These are phyloP conservation scores for Umbelopsis sp. DNA, from an alignment of 371 early-diverging fungal genomes.

Conservation along the genomic window DNA sequence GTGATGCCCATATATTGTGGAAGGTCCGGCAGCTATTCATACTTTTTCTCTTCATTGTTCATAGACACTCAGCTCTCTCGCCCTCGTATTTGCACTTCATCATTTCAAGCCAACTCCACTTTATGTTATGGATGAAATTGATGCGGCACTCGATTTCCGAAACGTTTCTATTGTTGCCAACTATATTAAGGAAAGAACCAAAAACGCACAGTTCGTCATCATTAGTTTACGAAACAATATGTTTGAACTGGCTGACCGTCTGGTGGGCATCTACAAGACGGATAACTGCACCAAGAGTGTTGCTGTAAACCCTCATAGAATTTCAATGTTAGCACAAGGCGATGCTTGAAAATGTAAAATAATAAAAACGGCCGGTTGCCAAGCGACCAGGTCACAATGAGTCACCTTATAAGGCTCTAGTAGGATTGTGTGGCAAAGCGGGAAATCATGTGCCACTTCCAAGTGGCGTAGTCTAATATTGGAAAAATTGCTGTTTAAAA, in stretches of 20 bases:
- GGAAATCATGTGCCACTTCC: constrained; percentile 9
- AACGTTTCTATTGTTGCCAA: constrained; percentile 99
- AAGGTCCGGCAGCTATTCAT: neutral
- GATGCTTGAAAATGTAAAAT: neutral
- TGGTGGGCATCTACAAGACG: constrained; percentile 99
- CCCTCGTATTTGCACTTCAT: constrained; percentile 99
- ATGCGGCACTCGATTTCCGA: constrained; percentile 99
- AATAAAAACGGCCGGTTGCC: neutral
- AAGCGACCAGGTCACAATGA: constrained; percentile 13
- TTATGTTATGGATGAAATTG: constrained; percentile 99
- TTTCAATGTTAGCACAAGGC: constrained; percentile 30
- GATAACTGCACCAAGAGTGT: constrained; percentile 88
- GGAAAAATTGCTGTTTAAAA: neutral
- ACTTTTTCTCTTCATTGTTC: neutral
- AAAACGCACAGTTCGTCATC: constrained; percentile 98
- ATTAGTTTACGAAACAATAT: constrained; percentile 99
- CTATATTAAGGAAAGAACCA: constrained; percentile 98
- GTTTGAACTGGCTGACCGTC: constrained; percentile 98
- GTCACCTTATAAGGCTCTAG: constrained; percentile 4
- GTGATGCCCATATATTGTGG: neutral
- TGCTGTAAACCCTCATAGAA: constrained; percentile 72
- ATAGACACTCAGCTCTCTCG: constrained; percentile 96
- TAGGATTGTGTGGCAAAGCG: constrained; percentile 7
- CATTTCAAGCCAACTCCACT: constrained; percentile 99
- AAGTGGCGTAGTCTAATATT: constrained; percentile 11